Conservation (phyloP, 495 filamentous ascomycete species). For the Talaromyces thailandensis region DNA sequence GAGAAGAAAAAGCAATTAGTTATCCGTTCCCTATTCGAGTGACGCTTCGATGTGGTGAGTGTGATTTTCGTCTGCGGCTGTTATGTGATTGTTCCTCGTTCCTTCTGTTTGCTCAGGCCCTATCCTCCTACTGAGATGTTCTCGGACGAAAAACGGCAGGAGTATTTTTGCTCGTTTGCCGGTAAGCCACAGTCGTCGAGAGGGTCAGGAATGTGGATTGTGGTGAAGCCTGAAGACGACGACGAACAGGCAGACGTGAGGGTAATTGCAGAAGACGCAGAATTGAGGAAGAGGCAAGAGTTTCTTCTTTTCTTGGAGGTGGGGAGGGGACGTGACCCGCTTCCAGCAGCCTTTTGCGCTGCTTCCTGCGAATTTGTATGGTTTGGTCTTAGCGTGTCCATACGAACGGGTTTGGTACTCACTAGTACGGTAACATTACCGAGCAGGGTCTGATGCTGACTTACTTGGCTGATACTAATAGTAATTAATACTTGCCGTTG, state of each 20-base stretch:
- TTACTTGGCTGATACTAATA: background rate
- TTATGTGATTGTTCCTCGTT: background rate
- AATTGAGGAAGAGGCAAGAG: conserved; percentile 1
- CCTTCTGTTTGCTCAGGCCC: background rate
- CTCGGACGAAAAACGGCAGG: background rate
- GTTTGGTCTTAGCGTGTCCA: background rate
- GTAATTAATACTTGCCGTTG: background rate
- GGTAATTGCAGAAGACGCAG: background rate
- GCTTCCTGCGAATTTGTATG: background rate
- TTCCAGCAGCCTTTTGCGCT: background rate
- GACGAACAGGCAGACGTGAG: background rate
- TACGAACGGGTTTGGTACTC: background rate
- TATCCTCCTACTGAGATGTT: background rate
- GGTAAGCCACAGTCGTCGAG: background rate
- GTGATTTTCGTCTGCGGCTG: background rate
- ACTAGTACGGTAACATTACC: background rate
- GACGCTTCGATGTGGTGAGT: background rate
- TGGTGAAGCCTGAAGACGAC: background rate
- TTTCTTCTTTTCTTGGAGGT: conserved; percentile 1
- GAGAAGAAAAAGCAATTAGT: background rate
- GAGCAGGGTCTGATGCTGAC: background rate
- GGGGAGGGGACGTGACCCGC: conserved; percentile 1
- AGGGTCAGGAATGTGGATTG: background rate
- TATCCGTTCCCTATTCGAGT: background rate
- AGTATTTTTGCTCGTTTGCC: background rate